These are phyloP conservation scores for Botrytis medusae DNA, from an alignment of 2,329 filamentous ascomycete genomes.

Conservation along the genomic window DNA sequence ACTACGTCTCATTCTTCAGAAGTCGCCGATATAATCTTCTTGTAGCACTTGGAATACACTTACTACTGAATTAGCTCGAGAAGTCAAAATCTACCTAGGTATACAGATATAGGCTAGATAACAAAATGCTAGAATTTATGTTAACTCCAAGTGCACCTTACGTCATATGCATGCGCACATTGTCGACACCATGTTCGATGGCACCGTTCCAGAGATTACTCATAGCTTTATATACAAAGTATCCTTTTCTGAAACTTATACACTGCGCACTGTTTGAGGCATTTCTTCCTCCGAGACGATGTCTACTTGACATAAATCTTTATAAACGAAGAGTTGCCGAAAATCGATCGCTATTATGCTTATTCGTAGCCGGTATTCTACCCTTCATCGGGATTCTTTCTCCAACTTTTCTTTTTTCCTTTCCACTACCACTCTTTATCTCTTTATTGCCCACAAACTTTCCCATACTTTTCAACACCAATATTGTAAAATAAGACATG, in stretches of 20 bases:
- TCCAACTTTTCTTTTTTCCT: not conserved
- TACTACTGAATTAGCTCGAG: not conserved
- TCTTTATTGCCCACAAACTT: not conserved
- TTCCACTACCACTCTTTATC: not conserved
- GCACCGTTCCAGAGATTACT: not conserved
- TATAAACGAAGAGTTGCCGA: not conserved
- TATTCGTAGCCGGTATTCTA: not conserved
- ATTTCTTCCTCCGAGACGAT: too few species aligned
- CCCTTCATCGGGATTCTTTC: not conserved
- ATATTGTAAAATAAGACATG: constrained; percentile 43
- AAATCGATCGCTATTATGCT: not conserved
- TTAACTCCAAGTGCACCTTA: not conserved
- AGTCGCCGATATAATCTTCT: not conserved
- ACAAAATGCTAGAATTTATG: not conserved
- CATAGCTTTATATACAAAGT: not conserved
- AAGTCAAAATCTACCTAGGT: not conserved
- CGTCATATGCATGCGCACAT: not conserved
- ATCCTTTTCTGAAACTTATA: not conserved
- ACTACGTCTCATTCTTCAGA: not conserved
- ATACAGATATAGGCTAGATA: not conserved
- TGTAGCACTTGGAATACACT: not conserved
- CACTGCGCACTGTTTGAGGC: not conserved
- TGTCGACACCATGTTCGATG: not conserved
- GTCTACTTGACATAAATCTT: not conserved
- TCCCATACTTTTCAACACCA: not conserved